Evolutionary conservation across 768 basidiomycete species (phyloP).

Genomic region (Pisolithus albus): DNA sequence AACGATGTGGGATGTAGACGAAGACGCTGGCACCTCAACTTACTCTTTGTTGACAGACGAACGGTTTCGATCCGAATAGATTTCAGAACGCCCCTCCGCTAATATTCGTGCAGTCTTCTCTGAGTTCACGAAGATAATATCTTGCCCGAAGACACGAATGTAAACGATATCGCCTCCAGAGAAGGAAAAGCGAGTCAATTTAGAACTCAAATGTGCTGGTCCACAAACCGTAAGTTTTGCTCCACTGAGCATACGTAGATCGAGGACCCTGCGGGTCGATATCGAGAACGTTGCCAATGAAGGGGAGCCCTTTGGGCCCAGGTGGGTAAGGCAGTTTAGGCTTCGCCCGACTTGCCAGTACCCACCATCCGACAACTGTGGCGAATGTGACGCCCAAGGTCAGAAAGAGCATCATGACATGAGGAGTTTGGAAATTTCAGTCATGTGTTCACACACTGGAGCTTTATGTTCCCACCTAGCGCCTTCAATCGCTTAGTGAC

Average conservation of each 20-base stretch:
- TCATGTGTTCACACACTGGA: too few relatives aligned
- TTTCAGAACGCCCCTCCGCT: not conserved
- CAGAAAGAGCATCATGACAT: not conserved
- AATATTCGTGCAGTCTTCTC: constrained; percentile 3
- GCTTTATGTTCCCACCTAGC: too few relatives aligned
- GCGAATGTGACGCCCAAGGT: not conserved
- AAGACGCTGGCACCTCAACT: not conserved
- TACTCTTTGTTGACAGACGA: not conserved
- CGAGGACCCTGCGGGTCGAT: constrained; percentile 5
- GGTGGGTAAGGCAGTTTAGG: constrained; percentile 7
- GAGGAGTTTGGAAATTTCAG: too few relatives aligned
- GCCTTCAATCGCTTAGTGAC: too few relatives aligned
- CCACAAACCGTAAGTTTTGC: constrained; percentile 14
- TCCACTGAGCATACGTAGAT: constrained; percentile 15
- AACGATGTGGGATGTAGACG: not conserved
- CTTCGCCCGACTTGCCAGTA: not conserved
- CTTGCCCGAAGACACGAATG: not conserved
- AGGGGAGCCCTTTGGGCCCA: constrained; percentile 10
- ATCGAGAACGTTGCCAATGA: constrained; percentile 12
- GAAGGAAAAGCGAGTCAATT: not conserved
- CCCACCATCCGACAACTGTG: not conserved
- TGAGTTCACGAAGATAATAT: constrained; percentile 6
- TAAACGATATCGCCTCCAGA: constrained; percentile 5
- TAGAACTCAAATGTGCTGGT: not conserved
- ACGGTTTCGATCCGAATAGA: constrained; percentile 2